Evolutionary conservation across 768 basidiomycete species (phyloP), one percentile per base, ranked within the genome.

Genomic region (Suillus americanus): DNA sequence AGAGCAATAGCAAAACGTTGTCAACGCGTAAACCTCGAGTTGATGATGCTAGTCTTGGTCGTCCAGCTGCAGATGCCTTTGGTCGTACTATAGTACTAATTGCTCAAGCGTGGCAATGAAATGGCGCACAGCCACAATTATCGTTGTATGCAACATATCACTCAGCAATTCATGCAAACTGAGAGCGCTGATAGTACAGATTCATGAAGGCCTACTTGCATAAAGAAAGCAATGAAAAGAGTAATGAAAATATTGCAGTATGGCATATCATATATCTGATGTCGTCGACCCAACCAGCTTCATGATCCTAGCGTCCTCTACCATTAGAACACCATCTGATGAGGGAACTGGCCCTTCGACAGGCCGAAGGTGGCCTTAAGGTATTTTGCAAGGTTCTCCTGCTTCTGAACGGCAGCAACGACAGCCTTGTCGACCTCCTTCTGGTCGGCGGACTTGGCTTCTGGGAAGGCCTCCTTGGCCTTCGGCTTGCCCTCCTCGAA

Each of bases 281-380:
- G 69, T 69, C 40, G 41, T 59, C 57, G 60, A 60, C 67, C 68
- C 63, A 65, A 23, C 35, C 57, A 59, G 51, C 62, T 48, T 43
- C 65, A 71, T 50, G 55, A 69, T 71, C 65, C 62, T 63, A 67
- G 46, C 54, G 66, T 51, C 62, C 61, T 60, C 64, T 64, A 61
- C 66, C 69, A 69, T 84, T 82, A 99, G 85, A 97, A 99, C 68
- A 86, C 86, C 82, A 99, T 78, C 81, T 92, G 87, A 83, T 99
- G 97, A 76, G 97, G 94, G 84, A 85, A 94, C 82, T 99, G 95
- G 66, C 96, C 95, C 86, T 96, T 97, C 71, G 94, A 94, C 67
- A 99, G 85, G 75, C 94, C 95, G 85, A 92, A 99, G 74, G 85
- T 88, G 63, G 96, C 86, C 77, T 89, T 90, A 72, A 99, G 86